Evolutionary conservation across 176 grass and related monocot species (phyloP), one percentile per base, ranked within the genome.

Genomic region (Cymbopogon citratus): DNA sequence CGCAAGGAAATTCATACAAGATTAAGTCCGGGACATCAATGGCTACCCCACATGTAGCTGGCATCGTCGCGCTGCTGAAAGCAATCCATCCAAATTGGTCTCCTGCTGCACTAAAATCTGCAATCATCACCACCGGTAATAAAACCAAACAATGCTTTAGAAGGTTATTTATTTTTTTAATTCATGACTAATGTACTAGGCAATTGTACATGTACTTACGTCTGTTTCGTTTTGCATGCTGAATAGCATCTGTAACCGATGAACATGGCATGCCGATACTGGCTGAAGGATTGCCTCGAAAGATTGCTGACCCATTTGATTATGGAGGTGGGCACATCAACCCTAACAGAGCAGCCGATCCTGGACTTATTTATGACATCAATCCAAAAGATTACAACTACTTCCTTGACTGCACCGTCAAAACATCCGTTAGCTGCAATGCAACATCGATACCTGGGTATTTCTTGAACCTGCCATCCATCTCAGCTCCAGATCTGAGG

Each of bases 221-320:
- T 45, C 12, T 45, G 43, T 45, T 45, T 45, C 43, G 1, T 45
- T 45, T 45, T 45, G 15, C 61, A 76, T 29, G 38, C 5, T 8
- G 16, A 66, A n/a, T n/a, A 76, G 81, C 81, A 0, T 84, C 81
- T 3, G 46, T 68, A 28, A 43, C 46, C 6, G 85, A 82, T 19
- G 43, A 21, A 15, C 51, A 29, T 3, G 40, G 29, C 72, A 87
- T 77, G 48, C 79, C 85, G 1, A 77, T 45, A 45, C 43, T 45
- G 43, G 43, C 43, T 13, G 43, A 45, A 45, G 43, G 43, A 4
- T 45, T 45, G 29, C 85, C 63, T 5, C 9, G 64, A 2, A 87
- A 87, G 40, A 19, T 77, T 15, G 85, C 85, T 5, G 85, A 82
- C 33, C 85, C 85, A 15, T 87, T 87, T 6, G 85, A 87, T 51